Percentiles rank a stretch among this genome's conserved stretches.
Evolutionary conservation across 2,329 filamentous ascomycete species (phyloP).

Genomic region (Arachnopeziza araneosa): DNA sequence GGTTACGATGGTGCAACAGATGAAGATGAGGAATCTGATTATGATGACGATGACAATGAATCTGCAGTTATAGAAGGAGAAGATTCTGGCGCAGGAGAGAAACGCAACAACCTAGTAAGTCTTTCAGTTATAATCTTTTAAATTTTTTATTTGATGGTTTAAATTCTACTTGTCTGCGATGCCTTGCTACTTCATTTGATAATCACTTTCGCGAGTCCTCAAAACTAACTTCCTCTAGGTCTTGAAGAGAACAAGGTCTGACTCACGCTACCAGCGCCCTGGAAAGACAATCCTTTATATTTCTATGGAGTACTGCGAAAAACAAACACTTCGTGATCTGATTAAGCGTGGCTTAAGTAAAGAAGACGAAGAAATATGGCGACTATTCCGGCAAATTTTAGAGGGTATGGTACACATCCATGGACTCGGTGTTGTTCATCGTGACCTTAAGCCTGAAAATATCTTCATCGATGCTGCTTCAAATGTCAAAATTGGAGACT

Average conservation of each 20-base stretch:
- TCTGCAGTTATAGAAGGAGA: conserved; percentile 41
- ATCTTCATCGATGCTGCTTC: conserved; percentile 89
- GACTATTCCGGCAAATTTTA: conserved; percentile 82
- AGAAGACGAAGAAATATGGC: conserved; percentile 76
- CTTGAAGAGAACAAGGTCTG: conserved; percentile 25
- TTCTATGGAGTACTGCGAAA: conserved; percentile 98
- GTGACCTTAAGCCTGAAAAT: conserved; percentile 95
- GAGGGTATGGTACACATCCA: conserved; percentile 91
- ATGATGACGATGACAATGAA: conserved; percentile 39
- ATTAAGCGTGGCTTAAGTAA: conserved; percentile 71
- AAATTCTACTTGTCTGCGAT: no score
- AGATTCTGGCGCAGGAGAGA: conserved; percentile 13
- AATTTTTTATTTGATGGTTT: no score
- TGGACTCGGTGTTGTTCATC: conserved; percentile 83
- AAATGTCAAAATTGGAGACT: conserved; percentile 94
- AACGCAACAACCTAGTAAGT: conserved; percentile 18
- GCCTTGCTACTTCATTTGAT: no score
- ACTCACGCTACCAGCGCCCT: conserved; percentile 40
- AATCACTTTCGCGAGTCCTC: not conserved
- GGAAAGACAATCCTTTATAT: conserved; percentile 82
- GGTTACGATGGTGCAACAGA: conserved; percentile 48
- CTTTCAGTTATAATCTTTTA: not conserved
- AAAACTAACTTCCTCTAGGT: conserved; percentile 11
- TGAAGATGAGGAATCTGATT: conserved; percentile 40
- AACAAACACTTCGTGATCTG: conserved; percentile 76